Evolutionary conservation across 2,329 filamentous ascomycete species (phyloP).

Genomic region (Paraconiothyrium brasiliense): DNA sequence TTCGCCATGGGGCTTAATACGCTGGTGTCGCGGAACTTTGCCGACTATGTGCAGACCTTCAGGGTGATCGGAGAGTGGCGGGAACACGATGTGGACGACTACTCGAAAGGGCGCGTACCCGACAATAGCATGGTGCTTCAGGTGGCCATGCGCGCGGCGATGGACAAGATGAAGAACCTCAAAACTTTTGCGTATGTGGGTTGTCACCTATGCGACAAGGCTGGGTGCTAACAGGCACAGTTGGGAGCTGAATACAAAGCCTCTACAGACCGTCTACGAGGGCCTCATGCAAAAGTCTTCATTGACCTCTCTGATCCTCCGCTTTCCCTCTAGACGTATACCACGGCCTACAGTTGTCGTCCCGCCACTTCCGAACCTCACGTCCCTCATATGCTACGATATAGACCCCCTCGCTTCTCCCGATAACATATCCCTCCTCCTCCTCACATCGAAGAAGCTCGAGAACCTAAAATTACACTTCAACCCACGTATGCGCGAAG

Average conservation of each 20-base stretch:
- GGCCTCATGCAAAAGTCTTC: slow-evolving; percentile 61
- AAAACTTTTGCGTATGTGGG: slow-evolving; percentile 60
- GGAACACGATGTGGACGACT: slow-evolving; percentile 66
- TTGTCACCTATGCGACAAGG: not conserved
- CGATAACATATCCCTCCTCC: slow-evolving; percentile 67
- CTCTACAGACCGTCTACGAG: slow-evolving; percentile 66
- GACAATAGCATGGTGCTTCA: slow-evolving; percentile 72
- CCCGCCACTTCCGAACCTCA: slow-evolving; percentile 65
- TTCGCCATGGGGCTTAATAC: slow-evolving; percentile 71
- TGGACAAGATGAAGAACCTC: slow-evolving; percentile 67
- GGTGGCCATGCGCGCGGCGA: slow-evolving; percentile 65
- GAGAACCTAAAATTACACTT: slow-evolving; percentile 67
- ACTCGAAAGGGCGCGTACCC: slow-evolving; percentile 67
- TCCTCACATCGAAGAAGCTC: slow-evolving; percentile 64
- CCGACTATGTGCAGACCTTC: slow-evolving; percentile 62
- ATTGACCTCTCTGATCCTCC: slow-evolving; percentile 64
- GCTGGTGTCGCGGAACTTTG: slow-evolving; percentile 65
- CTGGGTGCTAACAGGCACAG: slow-evolving; percentile 43
- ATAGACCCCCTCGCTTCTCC: slow-evolving; percentile 72
- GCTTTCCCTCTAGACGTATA: slow-evolving; percentile 64
- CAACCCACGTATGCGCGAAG: slow-evolving; percentile 68
- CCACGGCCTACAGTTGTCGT: slow-evolving; percentile 66
- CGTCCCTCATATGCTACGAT: slow-evolving; percentile 63
- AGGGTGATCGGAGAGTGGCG: slow-evolving; percentile 65
- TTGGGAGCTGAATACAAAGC: slow-evolving; percentile 70